A percentile compares a stretch with the other conserved stretches of the same genome.
Evolutionary conservation across 345 rosid species (phyloP).

Genomic region (Corchorus olitorius): DNA sequence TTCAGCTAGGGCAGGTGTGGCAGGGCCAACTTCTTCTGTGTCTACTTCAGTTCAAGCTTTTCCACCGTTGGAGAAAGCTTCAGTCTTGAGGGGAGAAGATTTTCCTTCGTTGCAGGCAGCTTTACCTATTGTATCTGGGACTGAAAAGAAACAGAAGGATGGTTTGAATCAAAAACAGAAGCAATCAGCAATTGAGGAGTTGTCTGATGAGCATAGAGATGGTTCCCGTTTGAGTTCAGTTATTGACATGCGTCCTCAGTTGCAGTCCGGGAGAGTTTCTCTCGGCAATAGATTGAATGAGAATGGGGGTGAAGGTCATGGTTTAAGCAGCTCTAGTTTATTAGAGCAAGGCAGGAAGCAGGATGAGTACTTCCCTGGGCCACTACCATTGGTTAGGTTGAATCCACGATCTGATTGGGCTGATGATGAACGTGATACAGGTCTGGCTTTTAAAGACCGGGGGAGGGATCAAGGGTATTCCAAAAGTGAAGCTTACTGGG

Average conservation of each 20-base stretch:
- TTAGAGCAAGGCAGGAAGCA: slow-evolving; percentile 56
- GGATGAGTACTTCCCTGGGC: slow-evolving; percentile 66
- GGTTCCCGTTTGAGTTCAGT: slow-evolving; percentile 38
- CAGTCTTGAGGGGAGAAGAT: slow-evolving; percentile 89
- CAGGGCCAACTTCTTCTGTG: slow-evolving; percentile 25
- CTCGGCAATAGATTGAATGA: slow-evolving; percentile 41
- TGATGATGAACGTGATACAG: slow-evolving; percentile 98
- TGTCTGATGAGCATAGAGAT: slow-evolving; percentile 43
- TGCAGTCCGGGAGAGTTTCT: slow-evolving; percentile 46
- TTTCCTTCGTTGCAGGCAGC: slow-evolving; percentile 89
- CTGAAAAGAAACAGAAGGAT: slow-evolving; percentile 79
- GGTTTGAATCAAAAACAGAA: slow-evolving; percentile 65
- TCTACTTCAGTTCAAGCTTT: slow-evolving; percentile 35
- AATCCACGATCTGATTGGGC: slow-evolving; percentile 97
- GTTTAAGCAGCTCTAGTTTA: slow-evolving; percentile 38
- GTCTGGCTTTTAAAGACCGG: slow-evolving; percentile 60
- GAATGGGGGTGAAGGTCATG: slow-evolving; percentile 35
- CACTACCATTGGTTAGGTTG: slow-evolving; percentile 75
- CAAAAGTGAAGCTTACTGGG: slow-evolving; percentile 71
- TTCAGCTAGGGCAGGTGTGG: slow-evolving; percentile 45
- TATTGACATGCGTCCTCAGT: slow-evolving; percentile 66
- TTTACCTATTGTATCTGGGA: slow-evolving; percentile 51
- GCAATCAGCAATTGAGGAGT: slow-evolving; percentile 48
- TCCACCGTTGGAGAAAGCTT: slow-evolving; percentile 51
- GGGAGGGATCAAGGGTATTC: slow-evolving; percentile 66